phyloP scores from a whole-genome alignment of 805 yeast species.

The Henningerozyma blattae region DNA sequence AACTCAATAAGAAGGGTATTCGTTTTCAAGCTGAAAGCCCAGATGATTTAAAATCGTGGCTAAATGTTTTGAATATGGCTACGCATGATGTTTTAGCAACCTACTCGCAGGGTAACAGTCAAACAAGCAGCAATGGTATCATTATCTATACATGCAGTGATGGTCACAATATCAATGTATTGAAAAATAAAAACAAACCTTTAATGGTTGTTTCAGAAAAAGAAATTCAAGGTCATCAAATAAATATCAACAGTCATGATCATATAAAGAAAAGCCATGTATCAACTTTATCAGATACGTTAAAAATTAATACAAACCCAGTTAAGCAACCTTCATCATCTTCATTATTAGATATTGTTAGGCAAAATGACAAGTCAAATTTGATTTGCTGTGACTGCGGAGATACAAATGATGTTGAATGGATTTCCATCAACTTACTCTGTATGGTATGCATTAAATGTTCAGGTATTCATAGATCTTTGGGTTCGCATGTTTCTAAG shows the following conservation, averaged over 20 bases:
- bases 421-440: conserved; percentile 72
- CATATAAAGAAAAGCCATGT: background rate
- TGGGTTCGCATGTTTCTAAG: conserved; percentile 75
- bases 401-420: conserved; percentile 44
- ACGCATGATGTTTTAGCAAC: background rate
- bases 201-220: no score
- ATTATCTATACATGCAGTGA: background rate
- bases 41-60: conserved; percentile 52
- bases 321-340: conserved; percentile 2
- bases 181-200: background rate
- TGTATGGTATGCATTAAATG: conserved; percentile 73
- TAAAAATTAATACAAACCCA: background rate
- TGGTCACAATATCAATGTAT: background rate
- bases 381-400: conserved; percentile 72
- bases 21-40: conserved; percentile 59
- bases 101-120: no score
- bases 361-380: conserved; percentile 39
- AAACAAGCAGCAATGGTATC: no score
- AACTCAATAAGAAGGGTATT: background rate
- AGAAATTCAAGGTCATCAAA: no score
- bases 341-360: conserved; percentile 1
- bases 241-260: no score
- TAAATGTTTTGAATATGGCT: conserved; percentile 1
- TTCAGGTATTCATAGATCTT: conserved; percentile 75
- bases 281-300: background rate